These are phyloP conservation scores for Gymnopilus dilepis DNA, from an alignment of 768 basidiomycete genomes.

Conservation along the genomic window DNA sequence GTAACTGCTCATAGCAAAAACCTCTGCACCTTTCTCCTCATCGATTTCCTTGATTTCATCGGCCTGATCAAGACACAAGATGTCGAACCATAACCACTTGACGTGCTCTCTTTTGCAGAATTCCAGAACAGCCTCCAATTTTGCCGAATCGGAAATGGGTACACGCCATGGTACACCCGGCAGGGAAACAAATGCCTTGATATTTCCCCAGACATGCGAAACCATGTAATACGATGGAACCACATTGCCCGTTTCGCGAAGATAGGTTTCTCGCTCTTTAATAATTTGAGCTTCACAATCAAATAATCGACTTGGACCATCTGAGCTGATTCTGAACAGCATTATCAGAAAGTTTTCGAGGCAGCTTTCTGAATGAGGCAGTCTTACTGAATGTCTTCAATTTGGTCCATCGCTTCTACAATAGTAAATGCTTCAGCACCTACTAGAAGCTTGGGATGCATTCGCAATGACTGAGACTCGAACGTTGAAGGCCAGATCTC, in stretches of 20 bases:
- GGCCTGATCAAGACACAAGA: neutral
- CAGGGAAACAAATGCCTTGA: neutral
- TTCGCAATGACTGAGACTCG: neutral
- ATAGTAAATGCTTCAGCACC: neutral
- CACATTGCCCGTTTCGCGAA: neutral
- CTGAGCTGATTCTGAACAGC: neutral
- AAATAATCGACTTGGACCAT: neutral
- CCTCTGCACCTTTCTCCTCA: neutral
- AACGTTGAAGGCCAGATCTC: neutral
- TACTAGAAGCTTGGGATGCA: neutral
- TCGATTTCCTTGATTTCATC: neutral
- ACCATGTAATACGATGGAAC: neutral
- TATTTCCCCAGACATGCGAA: neutral
- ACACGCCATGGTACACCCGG: neutral
- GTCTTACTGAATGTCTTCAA: neutral
- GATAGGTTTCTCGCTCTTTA: neutral
- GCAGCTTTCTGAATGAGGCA: neutral
- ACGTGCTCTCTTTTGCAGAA: neutral
- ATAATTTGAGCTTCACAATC: neutral
- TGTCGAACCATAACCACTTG: constrained; percentile 1
- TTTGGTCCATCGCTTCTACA: neutral
- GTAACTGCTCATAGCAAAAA: neutral
- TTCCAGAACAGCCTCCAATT: neutral
- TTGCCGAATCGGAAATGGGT: neutral
- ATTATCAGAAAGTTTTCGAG: neutral